Conservation (phyloP, 2,329 filamentous ascomycete genomes). For the Cryphonectria radicalis region DNA sequence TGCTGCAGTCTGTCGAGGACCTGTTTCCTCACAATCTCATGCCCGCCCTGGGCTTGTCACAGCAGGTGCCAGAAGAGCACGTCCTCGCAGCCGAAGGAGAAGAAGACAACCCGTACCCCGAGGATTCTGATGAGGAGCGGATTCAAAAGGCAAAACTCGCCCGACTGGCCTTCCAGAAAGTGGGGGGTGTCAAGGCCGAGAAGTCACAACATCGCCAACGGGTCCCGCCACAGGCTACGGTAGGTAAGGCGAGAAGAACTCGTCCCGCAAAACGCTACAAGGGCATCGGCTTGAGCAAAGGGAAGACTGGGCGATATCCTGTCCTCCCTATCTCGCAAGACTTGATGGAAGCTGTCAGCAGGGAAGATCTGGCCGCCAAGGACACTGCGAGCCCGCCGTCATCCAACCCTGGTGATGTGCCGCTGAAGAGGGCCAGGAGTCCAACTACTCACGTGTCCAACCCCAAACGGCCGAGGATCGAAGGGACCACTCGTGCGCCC, state of each 20-base stretch:
- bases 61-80: slow-evolving; percentile 41
- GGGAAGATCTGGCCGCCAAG: slow-evolving; percentile 45
- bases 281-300: slow-evolving; percentile 50
- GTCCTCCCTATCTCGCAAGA: slow-evolving; percentile 43
- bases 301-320: slow-evolving; percentile 44
- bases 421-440: slow-evolving; percentile 20
- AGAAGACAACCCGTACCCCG: slow-evolving; percentile 52
- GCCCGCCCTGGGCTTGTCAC: slow-evolving; percentile 49
- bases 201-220: not conserved
- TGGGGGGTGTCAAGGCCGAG: slow-evolving; percentile 22
- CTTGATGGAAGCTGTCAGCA: slow-evolving; percentile 47
- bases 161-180: slow-evolving; percentile 27
- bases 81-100: slow-evolving; percentile 51
- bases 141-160: slow-evolving; percentile 37
- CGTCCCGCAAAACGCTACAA: slow-evolving; percentile 33
- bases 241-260: slow-evolving; percentile 5
- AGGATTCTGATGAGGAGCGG: slow-evolving; percentile 60
- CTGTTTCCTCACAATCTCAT: slow-evolving; percentile 73
- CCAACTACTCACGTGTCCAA: not conserved
- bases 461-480: slow-evolving; percentile 23
- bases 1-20: slow-evolving; percentile 83
- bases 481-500: not conserved
- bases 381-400: slow-evolving; percentile 33
- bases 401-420: not conserved
- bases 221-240: slow-evolving; percentile 3